Conservation (phyloP, 2,329 filamentous ascomycete genomes). For the Colletotrichum sp. region DNA sequence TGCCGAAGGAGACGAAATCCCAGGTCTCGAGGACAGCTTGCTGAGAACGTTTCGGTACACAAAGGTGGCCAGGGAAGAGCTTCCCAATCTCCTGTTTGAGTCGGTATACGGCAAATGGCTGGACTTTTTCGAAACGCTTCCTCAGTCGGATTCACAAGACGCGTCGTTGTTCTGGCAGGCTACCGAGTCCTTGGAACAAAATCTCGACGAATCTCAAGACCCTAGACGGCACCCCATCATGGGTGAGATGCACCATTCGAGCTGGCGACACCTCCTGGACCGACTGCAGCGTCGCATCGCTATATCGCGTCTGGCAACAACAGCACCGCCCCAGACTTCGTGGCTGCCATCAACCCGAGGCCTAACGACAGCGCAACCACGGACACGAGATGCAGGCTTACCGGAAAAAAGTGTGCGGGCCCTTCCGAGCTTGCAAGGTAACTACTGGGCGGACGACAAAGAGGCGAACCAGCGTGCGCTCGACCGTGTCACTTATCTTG, state of each 20-base stretch:
- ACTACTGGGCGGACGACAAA: slow-evolving; percentile 2
- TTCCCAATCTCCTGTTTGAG: slow-evolving; percentile 24
- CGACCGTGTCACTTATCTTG: slow-evolving; percentile 54
- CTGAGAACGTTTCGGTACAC: slow-evolving; percentile 2
- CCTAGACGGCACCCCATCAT: neutral
- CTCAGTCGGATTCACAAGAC: neutral
- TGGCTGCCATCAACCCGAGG: slow-evolving; percentile 20
- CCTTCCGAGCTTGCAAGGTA: neutral
- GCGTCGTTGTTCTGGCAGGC: slow-evolving; percentile 32
- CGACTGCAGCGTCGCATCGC: slow-evolving; percentile 31
- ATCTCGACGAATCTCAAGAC: slow-evolving; percentile 28
- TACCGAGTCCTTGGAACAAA: slow-evolving; percentile 38
- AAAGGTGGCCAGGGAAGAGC: neutral
- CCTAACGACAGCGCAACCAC: neutral
- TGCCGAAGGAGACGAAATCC: slow-evolving; percentile 15
- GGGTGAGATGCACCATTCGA: slow-evolving; percentile 1
- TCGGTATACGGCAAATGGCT: slow-evolving; percentile 37
- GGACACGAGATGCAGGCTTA: neutral
- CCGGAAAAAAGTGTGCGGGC: neutral
- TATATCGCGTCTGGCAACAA: slow-evolving; percentile 2
- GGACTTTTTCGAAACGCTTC: slow-evolving; percentile 33
- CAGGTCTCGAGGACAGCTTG: slow-evolving; percentile 14
- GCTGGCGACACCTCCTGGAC: slow-evolving; percentile 37
- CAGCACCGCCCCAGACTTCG: slow-evolving; percentile 24
- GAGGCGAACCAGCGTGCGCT: slow-evolving; percentile 45